Evolutionary conservation across 352 stramenopile species (phyloP), one percentile per base, ranked within the genome.

Genomic region (Chrysophaeum taylorii): DNA sequence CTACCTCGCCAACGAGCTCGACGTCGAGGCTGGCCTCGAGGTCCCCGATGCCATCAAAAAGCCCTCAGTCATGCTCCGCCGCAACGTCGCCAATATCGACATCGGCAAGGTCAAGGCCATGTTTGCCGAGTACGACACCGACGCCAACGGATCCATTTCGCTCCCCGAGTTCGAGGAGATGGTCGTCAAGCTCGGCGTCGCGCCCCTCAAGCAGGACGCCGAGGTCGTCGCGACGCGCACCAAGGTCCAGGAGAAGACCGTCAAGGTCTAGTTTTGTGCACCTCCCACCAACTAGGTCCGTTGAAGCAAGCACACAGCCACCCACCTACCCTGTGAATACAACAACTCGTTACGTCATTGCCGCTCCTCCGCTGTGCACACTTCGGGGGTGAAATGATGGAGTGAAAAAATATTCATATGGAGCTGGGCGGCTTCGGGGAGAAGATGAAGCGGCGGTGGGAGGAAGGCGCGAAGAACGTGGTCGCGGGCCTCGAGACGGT

Each of bases 101-200:
- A 75, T 84, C 53, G 79, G 82, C 54, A 79, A 79, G 33, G 75
- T 91, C 61, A 77, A 80, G 43, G 73, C 76, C 38, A 74, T 92
- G 72, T 92, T 91, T 76, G 73, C 74, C 18, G 85, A 85, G 57
- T 90, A 87, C 71, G 87, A 93, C 72, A 82, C 76, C 39, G 82
- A 89, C 69, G 81, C 82, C 33, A 79, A 85, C 77, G 87, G 87
- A 33, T 78, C 77, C 35, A 89, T 93, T 76, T 82, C 84, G 64
- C 87, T 85, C 63, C 77, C 87, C 71, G 83, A 92, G 52, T 90
- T 93, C 73, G 78, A 82, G 25, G 71, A 78, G 18, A 85, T 90
- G 79, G 77, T 92, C 67, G 73, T 90, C 62, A 87, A 90, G 70
- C 78, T 91, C 73, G 84, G 84, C 71, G 77, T 92, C 74, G 86